These are phyloP conservation scores for Ophiostoma fasciatum DNA, from an alignment of 2,329 filamentous ascomycete genomes.

Conservation along the genomic window DNA sequence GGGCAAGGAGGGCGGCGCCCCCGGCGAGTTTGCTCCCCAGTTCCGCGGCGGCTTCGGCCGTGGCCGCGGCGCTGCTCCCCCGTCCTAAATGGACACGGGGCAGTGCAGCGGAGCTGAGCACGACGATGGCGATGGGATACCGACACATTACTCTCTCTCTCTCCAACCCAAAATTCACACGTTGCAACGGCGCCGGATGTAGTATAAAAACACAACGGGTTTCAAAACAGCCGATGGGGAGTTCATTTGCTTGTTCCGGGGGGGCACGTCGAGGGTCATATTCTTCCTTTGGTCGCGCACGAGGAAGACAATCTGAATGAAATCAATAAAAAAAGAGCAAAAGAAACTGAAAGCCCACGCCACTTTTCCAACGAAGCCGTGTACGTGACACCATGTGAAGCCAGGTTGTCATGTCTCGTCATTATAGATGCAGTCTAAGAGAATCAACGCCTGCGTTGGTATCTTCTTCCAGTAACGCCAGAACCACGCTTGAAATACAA, in stretches of 20 bases:
- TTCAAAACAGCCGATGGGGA: conserved; percentile 6
- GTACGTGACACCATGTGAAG: too few relatives aligned
- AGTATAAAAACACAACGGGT: conserved; percentile 1
- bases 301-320: too few relatives aligned
- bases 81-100: conserved; percentile 35
- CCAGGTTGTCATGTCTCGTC: too few relatives aligned
- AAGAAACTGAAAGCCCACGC: too few relatives aligned
- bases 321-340: too few relatives aligned
- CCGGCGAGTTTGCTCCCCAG: conserved; percentile 80
- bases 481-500: background rate
- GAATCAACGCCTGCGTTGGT: too few relatives aligned
- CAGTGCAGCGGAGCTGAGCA: background rate
- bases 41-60: conserved; percentile 88
- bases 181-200: conserved; percentile 3
- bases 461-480: too few relatives aligned
- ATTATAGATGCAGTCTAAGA: too few relatives aligned
- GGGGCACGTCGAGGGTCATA: conserved; percentile 1
- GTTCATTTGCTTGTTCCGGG: conserved; percentile 6
- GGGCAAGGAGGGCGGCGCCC: conserved; percentile 83
- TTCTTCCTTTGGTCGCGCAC: too few relatives aligned
- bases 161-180: conserved; percentile 1
- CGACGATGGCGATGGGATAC: conserved; percentile 1
- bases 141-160: conserved; percentile 6
- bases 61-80: conserved; percentile 66
- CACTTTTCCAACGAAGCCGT: too few relatives aligned